Conservation (phyloP, 108 stramenopile genomes). For the Cylindrotheca closterium region DNA sequence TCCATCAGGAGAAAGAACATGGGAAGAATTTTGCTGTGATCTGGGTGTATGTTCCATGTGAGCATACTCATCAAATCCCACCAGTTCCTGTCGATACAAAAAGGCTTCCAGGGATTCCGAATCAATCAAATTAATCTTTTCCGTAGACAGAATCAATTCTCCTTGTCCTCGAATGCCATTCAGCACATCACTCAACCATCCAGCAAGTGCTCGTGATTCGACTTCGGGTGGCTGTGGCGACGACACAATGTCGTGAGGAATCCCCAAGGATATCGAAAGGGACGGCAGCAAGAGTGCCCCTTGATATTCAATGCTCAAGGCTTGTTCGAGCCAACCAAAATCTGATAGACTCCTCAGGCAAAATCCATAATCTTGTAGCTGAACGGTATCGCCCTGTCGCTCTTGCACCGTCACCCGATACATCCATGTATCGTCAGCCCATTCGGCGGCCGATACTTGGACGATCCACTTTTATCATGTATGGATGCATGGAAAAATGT, state of each 20-base stretch:
- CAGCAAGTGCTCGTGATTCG: slow-evolving; percentile 45
- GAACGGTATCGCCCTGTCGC: slow-evolving; percentile 2
- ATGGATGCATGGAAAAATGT: too few relatives aligned
- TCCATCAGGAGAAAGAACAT: background rate
- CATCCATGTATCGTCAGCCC: slow-evolving; percentile 47
- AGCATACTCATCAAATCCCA: background rate
- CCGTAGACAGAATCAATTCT: slow-evolving; percentile 27
- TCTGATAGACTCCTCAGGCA: slow-evolving; percentile 65
- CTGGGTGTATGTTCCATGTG: slow-evolving; percentile 3
- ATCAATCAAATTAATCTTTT: background rate
- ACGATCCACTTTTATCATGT: slow-evolving; percentile 55
- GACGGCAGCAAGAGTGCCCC: slow-evolving; percentile 66
- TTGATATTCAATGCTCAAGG: slow-evolving; percentile 66
- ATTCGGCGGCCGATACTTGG: slow-evolving; percentile 47
- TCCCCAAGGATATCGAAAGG: slow-evolving; percentile 52
- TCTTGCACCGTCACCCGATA: slow-evolving; percentile 37
- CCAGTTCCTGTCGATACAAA: slow-evolving; percentile 59
- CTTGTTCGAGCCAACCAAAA: slow-evolving; percentile 78
- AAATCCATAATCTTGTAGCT: too few relatives aligned
- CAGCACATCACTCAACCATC: slow-evolving; percentile 78
- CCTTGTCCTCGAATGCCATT: slow-evolving; percentile 83
- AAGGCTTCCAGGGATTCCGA: slow-evolving; percentile 82
- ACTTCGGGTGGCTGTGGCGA: slow-evolving; percentile 12
- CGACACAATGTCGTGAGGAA: slow-evolving; percentile 15
- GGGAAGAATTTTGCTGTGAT: background rate